Percentiles rank a stretch among this genome's conserved stretches.
phyloP scores from a whole-genome alignment of 2,329 filamentous ascomycete genomes.

The Atkinsonella hypoxylon region DNA sequence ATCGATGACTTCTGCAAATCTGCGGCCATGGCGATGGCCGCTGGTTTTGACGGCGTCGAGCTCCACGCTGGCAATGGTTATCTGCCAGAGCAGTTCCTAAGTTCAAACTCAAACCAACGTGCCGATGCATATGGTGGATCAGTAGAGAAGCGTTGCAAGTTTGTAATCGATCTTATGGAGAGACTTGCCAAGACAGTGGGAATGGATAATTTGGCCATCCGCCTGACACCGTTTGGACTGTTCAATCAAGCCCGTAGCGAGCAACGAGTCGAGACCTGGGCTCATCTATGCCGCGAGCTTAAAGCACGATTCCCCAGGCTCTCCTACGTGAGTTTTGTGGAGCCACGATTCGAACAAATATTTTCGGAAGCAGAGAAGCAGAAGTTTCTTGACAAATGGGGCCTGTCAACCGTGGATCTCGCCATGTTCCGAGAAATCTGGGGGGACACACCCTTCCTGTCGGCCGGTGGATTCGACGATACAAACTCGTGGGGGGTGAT shows the following conservation, averaged over 20 bases:
- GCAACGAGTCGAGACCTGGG: constrained; percentile 41
- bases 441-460: constrained; percentile 39
- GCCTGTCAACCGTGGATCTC: constrained; percentile 31
- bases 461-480: constrained; percentile 41
- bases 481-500: constrained; percentile 34
- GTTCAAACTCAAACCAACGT: constrained; percentile 23
- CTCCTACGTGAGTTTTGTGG: constrained; percentile 44
- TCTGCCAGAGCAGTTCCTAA: constrained; percentile 27
- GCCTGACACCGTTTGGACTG: constrained; percentile 35
- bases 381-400: constrained; percentile 34
- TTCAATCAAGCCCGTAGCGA: constrained; percentile 39
- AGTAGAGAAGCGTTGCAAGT: constrained; percentile 27
- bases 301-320: constrained; percentile 30
- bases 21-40: constrained; percentile 34
- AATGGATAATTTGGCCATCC: constrained; percentile 30
- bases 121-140: constrained; percentile 24
- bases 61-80: constrained; percentile 29
- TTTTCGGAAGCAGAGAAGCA: constrained; percentile 36
- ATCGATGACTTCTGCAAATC: constrained; percentile 18
- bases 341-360: constrained; percentile 43
- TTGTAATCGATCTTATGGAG: constrained; percentile 43
- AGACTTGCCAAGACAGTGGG: constrained; percentile 30
- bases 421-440: constrained; percentile 38
- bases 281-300: constrained; percentile 33
- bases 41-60: constrained; percentile 36